Evolutionary conservation across 176 grass and related monocot species (phyloP).

Genomic region (Eragrostis nindensis): DNA sequence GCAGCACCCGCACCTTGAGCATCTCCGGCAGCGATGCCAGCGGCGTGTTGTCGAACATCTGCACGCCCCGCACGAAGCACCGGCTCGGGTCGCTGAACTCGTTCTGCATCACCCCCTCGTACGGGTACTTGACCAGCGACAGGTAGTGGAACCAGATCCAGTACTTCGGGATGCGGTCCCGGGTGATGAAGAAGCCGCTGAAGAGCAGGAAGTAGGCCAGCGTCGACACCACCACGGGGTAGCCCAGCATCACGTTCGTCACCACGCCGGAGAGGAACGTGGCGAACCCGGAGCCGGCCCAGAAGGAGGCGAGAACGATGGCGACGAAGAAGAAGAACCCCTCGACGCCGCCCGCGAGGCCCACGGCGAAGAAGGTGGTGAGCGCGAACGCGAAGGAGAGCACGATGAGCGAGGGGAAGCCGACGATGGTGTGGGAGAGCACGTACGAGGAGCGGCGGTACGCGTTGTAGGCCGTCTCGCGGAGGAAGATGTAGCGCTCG

Average conservation of each 20-base stretch:
- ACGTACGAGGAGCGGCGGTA: conserved; percentile 97
- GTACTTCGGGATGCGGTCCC: conserved; percentile 78
- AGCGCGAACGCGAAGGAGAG: conserved; percentile 89
- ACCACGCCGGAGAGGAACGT: conserved; percentile 95
- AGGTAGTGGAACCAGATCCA: conserved; percentile 99
- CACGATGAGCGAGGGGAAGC: conserved; percentile 75
- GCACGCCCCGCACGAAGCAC: conserved; percentile 86
- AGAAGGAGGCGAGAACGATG: conserved; percentile 92
- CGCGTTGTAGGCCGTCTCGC: conserved; percentile 96
- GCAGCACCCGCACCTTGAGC: conserved; percentile 72
- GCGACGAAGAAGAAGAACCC: conserved; percentile 93
- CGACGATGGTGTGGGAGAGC: conserved; percentile 85
- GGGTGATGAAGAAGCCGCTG: conserved; percentile 97
- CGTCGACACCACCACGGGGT: conserved; percentile 77
- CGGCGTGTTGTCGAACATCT: conserved; percentile 99
- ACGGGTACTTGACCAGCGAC: conserved; percentile 98
- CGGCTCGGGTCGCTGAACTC: conserved; percentile 73
- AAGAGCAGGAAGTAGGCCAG: conserved; percentile 96
- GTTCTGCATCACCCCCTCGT: conserved; percentile 95
- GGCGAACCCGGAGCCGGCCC: conserved; percentile 87
- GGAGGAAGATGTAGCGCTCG: conserved; percentile 98
- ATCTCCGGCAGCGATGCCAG: conserved; percentile 50
- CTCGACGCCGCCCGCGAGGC: conserved; percentile 61
- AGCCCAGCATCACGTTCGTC: conserved; percentile 78
- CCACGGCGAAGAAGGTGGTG: conserved; percentile 95